These are phyloP conservation scores for Oryza brachyantha DNA, from an alignment of 176 grass and related monocot genomes.

Conservation along the genomic window DNA sequence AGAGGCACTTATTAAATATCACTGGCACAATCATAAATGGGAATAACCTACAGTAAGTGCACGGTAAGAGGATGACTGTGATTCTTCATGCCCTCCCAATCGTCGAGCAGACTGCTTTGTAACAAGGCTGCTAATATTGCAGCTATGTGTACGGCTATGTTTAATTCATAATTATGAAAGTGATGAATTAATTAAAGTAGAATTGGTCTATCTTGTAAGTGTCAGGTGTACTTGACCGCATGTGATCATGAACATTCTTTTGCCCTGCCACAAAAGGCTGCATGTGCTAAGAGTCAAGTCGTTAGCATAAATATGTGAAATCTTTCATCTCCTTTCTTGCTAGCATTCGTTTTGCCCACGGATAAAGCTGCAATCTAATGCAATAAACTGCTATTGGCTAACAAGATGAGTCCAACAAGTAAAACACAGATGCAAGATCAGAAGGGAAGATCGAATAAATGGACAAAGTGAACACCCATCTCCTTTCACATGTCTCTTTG, in stretches of 20 bases:
- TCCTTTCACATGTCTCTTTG: constrained; percentile 18
- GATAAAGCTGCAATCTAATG: constrained; percentile 27
- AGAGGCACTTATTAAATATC: not conserved
- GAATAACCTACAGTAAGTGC: not conserved
- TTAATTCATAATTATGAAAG: not conserved
- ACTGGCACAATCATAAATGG: not conserved
- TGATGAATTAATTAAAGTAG: not conserved
- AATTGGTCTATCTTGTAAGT: not conserved
- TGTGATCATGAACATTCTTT: constrained; percentile 20
- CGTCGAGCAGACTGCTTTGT: constrained; percentile 20
- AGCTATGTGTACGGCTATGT: not conserved
- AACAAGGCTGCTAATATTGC: not conserved
- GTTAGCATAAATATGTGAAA: not conserved
- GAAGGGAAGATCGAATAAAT: not conserved
- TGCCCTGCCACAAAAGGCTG: not conserved
- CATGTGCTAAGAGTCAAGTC: constrained; percentile 14
- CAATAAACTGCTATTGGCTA: constrained; percentile 31
- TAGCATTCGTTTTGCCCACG: constrained; percentile 16
- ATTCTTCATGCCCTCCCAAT: not conserved
- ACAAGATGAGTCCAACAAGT: constrained; percentile 16
- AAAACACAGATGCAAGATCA: not conserved
- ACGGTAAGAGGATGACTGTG: too few relatives aligned
- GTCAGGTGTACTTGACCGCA: not conserved
- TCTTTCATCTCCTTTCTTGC: not conserved
- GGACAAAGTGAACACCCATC: not conserved